Base-by-base conservation (phyloP, 805 yeast genomes). In the Starmerella bacillaris region DNA sequence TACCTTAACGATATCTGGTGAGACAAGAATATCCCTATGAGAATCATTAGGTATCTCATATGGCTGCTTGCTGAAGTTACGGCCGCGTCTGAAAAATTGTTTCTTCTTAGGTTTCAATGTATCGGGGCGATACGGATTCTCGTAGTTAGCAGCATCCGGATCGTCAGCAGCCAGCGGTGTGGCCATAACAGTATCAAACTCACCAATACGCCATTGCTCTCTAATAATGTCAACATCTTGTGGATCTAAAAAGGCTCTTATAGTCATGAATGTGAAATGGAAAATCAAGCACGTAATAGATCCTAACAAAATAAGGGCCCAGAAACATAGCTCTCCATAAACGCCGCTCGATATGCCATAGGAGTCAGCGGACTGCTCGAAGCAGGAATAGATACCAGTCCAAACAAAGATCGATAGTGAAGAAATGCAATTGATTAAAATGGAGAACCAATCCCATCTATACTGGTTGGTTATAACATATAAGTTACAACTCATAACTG, bases 361-460 rank as follows among this genome's bases (percentile, higher is more conserved):
- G 42, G 72, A 71, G 44, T 72, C 79, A 3, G 60, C 63, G 6
- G 78, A 63, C 37, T 56, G 53, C 5, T 54, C 41, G 26, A 66
- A 53, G 4, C 71, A 54, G 19, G 80, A 68, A 76, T 84, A 78
- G n/a, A 72, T 68, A n/a, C 83, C 84, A 3, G 79, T 65, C 92
- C 92, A 78, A 52, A 73, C 67, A 49, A 65, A 76, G 18, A 78
- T 63, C 31, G 76, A 44, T 44, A 77, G 51, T 32, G 65, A 62
- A 8, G 83, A 74, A 31, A 79, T 49, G 2, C 64, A 57, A 39
- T 61, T 58, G 41, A 76, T 63, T 19, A 72, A 48, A 21, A 65
- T 36, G 16, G 78, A 64, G 20, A 78, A 50, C 74, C 77, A 72
- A 55, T 78, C 92, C 92, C 92, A 79, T 44, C 84, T 57, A 41